Conservation (phyloP, 225 moss, liverwort and hornwort genomes). For the Polytrichum commune region DNA sequence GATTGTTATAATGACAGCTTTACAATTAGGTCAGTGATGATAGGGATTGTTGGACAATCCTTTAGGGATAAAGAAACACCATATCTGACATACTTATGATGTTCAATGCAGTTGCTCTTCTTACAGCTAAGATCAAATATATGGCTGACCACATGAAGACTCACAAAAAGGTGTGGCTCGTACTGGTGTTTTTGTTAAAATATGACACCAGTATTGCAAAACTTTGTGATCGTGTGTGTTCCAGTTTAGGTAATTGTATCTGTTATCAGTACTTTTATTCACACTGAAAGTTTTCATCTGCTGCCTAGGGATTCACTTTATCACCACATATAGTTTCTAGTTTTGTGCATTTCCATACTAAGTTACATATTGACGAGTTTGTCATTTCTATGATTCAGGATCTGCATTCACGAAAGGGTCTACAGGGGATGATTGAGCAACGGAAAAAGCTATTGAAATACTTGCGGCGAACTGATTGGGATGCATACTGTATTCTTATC, state of each 20-base stretch:
- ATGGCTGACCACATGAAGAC: slow-evolving; percentile 91
- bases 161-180: slow-evolving; percentile 72
- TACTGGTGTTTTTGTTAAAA: neutral
- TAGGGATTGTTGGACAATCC: too few species aligned
- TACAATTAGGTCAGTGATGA: too few species aligned
- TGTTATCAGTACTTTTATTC: too few species aligned
- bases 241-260: too few species aligned
- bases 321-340: neutral
- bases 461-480: slow-evolving; percentile 88
- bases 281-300: too few species aligned
- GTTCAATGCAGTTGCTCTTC: slow-evolving; percentile 70
- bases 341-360: neutral
- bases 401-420: slow-evolving; percentile 63
- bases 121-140: slow-evolving; percentile 89
- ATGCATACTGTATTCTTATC: slow-evolving; percentile 81
- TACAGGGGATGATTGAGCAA: slow-evolving; percentile 74
- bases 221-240: neutral
- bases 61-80: too few species aligned
- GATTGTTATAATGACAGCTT: too few species aligned
- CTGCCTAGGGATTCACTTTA: neutral
- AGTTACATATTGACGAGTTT: neutral
- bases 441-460: slow-evolving; percentile 80
- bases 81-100: too few species aligned
- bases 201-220: neutral
- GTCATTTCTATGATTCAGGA: slow-evolving; percentile 41